phyloP scores from a whole-genome alignment of 805 yeast species.

The Kodamaea neixiangensis region DNA sequence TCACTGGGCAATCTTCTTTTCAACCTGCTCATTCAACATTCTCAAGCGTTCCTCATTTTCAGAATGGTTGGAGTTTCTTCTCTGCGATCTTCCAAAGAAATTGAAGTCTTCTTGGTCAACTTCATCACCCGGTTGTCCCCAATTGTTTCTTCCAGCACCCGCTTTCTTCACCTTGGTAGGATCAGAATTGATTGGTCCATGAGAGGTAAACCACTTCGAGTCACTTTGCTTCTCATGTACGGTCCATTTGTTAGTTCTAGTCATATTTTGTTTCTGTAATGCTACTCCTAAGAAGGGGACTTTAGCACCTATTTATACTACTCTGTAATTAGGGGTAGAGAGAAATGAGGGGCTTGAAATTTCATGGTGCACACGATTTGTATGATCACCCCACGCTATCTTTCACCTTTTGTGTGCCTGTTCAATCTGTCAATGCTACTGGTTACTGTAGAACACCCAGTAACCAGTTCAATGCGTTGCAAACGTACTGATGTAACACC shows the following conservation, averaged over 20 bases:
- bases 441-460: too few relatives aligned
- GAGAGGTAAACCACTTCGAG: constrained; percentile 77
- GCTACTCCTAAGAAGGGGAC: not conserved
- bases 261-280: constrained; percentile 43
- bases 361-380: not conserved
- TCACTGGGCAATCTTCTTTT: constrained; percentile 12
- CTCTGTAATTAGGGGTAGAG: not conserved
- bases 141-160: constrained; percentile 85
- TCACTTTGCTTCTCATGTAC: constrained; percentile 59
- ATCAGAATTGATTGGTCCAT: constrained; percentile 65
- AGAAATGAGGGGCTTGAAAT: constrained; percentile 4
- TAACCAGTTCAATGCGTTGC: too few relatives aligned
- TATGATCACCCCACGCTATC: constrained; percentile 1
- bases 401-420: not conserved
- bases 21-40: constrained; percentile 23
- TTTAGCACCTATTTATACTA: constrained; percentile 5
- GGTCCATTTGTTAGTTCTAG: constrained; percentile 81
- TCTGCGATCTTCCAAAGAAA: constrained; percentile 24
- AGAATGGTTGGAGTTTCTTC: constrained; percentile 44
- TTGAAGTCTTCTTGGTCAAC: constrained; percentile 52
- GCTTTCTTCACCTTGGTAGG: constrained; percentile 79
- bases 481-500: too few relatives aligned
- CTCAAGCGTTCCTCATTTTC: constrained; percentile 31
- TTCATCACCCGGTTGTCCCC: constrained; percentile 87
- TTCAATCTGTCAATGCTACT: too few relatives aligned